Conservation (phyloP, 2,329 filamentous ascomycete genomes). For the Graphilbum ipis-grandicollis region DNA sequence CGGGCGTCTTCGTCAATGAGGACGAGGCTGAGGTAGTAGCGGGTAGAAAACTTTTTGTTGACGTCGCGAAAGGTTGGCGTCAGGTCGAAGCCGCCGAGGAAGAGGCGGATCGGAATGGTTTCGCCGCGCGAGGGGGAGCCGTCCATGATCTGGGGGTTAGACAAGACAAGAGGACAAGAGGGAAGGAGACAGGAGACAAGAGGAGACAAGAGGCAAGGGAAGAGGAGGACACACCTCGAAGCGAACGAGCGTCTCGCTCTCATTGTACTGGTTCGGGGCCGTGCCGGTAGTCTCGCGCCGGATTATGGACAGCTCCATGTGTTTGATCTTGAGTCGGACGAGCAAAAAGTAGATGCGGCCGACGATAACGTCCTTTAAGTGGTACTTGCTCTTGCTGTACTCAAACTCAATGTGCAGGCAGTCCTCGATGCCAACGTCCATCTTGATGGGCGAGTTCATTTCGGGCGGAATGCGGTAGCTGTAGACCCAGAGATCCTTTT, state of each 20-base stretch:
- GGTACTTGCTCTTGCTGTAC: slow-evolving; percentile 98
- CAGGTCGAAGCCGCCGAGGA: slow-evolving; percentile 92
- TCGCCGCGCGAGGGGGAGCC: slow-evolving; percentile 88
- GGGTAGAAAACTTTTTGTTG: slow-evolving; percentile 98
- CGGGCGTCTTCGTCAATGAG: slow-evolving; percentile 94
- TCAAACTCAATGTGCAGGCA: slow-evolving; percentile 99
- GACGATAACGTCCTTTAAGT: slow-evolving; percentile 97
- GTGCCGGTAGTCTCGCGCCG: slow-evolving; percentile 90
- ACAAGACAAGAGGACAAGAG: not conserved
- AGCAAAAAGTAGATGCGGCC: slow-evolving; percentile 96
- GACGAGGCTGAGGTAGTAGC: slow-evolving; percentile 93
- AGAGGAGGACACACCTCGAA: slow-evolving; percentile 54
- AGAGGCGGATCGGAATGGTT: slow-evolving; percentile 92
- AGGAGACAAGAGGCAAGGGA: not conserved
- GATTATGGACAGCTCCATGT: slow-evolving; percentile 98
- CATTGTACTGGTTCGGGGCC: slow-evolving; percentile 97
- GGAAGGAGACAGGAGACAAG: not conserved
- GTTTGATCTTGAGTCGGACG: slow-evolving; percentile 96
- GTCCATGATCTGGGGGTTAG: slow-evolving; percentile 67
- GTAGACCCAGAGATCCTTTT: slow-evolving; percentile 99
- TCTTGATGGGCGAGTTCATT: slow-evolving; percentile 98
- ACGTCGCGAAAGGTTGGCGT: slow-evolving; percentile 98
- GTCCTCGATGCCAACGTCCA: slow-evolving; percentile 99
- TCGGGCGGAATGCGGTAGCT: slow-evolving; percentile 95
- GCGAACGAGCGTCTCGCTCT: slow-evolving; percentile 91